Conservation (phyloP, 2,329 filamentous ascomycete species). For the Fusarium sterilihyphosum region DNA sequence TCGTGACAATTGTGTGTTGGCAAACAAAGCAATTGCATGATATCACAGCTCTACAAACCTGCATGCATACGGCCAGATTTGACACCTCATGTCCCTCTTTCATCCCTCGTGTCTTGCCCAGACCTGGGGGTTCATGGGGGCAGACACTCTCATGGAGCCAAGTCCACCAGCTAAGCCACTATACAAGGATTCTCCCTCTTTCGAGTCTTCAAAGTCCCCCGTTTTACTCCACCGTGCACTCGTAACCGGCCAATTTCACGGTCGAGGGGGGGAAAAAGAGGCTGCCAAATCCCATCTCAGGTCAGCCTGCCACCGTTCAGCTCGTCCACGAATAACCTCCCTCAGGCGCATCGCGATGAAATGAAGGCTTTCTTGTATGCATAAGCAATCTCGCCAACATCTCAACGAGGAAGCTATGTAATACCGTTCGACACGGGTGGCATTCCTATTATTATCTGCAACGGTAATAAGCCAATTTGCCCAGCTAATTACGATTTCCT, state of each 20-base stretch:
- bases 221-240: conserved; percentile 30
- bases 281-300: conserved; percentile 29
- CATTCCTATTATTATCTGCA: conserved; percentile 33
- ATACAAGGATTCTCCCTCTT: conserved; percentile 39
- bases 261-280: conserved; percentile 22
- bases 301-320: conserved; percentile 17
- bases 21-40: conserved; percentile 19
- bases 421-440: conserved; percentile 17
- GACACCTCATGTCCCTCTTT: conserved; percentile 4
- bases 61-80: conserved; percentile 9
- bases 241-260: conserved; percentile 35
- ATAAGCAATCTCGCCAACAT: conserved; percentile 36
- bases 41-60: conserved; percentile 8
- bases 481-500: conserved; percentile 37
- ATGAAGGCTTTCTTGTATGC: conserved; percentile 21
- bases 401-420: conserved; percentile 5
- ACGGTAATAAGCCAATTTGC: conserved; percentile 38
- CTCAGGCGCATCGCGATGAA: conserved; percentile 8
- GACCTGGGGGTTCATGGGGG: conserved; percentile 12
- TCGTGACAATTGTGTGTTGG: conserved; percentile 35
- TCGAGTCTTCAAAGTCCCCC: conserved; percentile 24
- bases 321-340: conserved; percentile 28
- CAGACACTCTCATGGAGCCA: conserved; percentile 19
- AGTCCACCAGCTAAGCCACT: conserved; percentile 33
- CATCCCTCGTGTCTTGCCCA: conserved; percentile 31